Evolutionary conservation across 768 basidiomycete genomes (phyloP), one percentile per base, ranked within the genome.

Genomic region (Boletus sensibilis): DNA sequence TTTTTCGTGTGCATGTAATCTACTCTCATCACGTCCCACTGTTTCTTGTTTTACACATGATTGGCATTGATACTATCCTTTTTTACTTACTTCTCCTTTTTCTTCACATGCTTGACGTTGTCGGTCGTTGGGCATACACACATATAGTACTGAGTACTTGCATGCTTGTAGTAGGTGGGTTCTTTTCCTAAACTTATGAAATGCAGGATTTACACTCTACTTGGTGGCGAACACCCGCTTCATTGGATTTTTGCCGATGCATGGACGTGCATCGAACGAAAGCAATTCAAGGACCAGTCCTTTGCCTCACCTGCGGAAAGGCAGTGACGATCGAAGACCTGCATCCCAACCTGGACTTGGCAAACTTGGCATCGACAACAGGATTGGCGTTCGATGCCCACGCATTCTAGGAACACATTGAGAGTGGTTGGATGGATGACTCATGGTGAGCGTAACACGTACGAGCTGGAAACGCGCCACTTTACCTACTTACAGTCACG

Each of bases 151-250:
- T 35, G 58, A 55, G 55, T 64, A 61, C 55, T 57, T 33, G 34
- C 43, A 55, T 40, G 41, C 37, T 45, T 57, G 49, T 50, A 63
- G 56, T 55, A 58, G 11, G 10, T 31, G 8, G 31, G 31, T 21
- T 29, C n/a, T 16, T 20, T 35, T 40, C 18, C 40, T 62, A 60
- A 53, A 14, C 44, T 56, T 54, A 58, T 53, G 48, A 50, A 52
- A 56, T 29, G 33, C 40, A 57, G 4, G 42, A 21, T 85, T 75
- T 55, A 68, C 78, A 7, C 63, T 83, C 38, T 82, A 20, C 3
- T 14, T 11, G 51, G 37, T 20, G 18, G 39, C 18, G 7, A 50
- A 25, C 5, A 23, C 18, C 6, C 3, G 21, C 13, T 41, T 23
- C n/a, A 39, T 20, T 5, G 10, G 5, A 5, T 39, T 20, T 20